phyloP scores from a whole-genome alignment of 257 asterid species.

The Gentiana straminea region DNA sequence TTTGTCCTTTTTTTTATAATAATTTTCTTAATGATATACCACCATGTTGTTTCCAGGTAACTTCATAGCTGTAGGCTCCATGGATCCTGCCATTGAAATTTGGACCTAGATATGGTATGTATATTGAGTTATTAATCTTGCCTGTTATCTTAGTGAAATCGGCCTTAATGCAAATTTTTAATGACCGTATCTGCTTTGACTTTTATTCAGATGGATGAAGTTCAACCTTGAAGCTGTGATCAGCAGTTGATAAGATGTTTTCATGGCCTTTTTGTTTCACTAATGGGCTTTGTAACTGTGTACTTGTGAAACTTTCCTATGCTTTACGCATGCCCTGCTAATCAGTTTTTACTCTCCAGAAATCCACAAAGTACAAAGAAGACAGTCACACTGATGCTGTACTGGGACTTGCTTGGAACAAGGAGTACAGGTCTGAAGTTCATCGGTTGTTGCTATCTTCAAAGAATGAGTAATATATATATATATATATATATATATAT shows the following conservation, averaged over 20 bases:
- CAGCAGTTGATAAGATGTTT: too few species aligned
- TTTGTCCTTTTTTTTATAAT: neutral
- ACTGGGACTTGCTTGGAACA: slow-evolving; percentile 97
- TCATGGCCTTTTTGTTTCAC: too few species aligned
- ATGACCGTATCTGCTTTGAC: neutral
- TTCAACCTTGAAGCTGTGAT: slow-evolving; percentile 24
- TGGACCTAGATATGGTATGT: slow-evolving; percentile 93
- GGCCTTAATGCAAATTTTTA: neutral
- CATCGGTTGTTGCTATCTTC: too few species aligned
- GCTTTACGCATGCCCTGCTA: neutral
- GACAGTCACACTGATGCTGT: slow-evolving; percentile 83
- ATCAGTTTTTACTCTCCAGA: slow-evolving; percentile 26
- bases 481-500: too few species aligned
- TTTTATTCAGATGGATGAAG: slow-evolving; percentile 68
- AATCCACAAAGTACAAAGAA: slow-evolving; percentile 57
- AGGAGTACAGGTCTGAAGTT: slow-evolving; percentile 51
- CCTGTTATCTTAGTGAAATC: neutral
- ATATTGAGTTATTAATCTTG: neutral
- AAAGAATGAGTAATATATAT: too few species aligned
- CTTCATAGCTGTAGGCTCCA: slow-evolving; percentile 82
- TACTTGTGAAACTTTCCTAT: neutral
- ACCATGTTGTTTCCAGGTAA: slow-evolving; percentile 40
- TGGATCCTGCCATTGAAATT: slow-evolving; percentile 88
- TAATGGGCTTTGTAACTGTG: too few species aligned
- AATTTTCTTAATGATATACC: neutral